Evolutionary conservation across 2,329 filamentous ascomycete genomes (phyloP).

Genomic region (Colletotrichum brevisporum): DNA sequence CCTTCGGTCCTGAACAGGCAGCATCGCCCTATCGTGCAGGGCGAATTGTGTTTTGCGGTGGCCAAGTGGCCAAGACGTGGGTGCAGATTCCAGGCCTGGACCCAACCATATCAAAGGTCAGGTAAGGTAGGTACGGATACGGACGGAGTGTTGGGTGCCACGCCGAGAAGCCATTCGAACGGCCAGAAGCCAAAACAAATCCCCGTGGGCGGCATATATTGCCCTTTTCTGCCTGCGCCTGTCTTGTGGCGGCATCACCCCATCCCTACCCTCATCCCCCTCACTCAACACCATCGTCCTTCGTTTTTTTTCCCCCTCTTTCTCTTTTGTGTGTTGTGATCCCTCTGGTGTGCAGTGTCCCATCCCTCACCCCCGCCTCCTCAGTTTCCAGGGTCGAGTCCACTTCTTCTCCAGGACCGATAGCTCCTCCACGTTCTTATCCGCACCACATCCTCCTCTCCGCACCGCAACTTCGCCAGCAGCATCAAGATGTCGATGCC

Average conservation of each 20-base stretch:
- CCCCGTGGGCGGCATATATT: neutral
- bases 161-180: conserved; percentile 5
- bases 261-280: conserved; percentile 5
- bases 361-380: neutral
- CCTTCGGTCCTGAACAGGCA: conserved; percentile 3
- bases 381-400: conserved; percentile 15
- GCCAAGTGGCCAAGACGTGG: neutral
- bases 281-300: conserved; percentile 13
- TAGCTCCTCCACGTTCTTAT: neutral
- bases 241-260: conserved; percentile 7
- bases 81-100: neutral
- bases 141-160: neutral
- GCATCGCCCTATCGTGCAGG: conserved; percentile 12
- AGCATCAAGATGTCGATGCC: conserved; percentile 41
- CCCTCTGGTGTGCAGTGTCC: neutral
- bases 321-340: neutral
- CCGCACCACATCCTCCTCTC: conserved; percentile 2
- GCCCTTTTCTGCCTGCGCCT: conserved; percentile 13
- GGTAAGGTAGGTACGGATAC: conserved; percentile 7
- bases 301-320: conserved; percentile 11
- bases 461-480: conserved; percentile 10
- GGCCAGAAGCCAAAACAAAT: conserved; percentile 7
- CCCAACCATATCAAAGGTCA: neutral
- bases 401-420: conserved; percentile 6
- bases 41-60: neutral